These are phyloP conservation scores for Lepiota venenata DNA, from an alignment of 768 basidiomycete species.

Conservation along the genomic window DNA sequence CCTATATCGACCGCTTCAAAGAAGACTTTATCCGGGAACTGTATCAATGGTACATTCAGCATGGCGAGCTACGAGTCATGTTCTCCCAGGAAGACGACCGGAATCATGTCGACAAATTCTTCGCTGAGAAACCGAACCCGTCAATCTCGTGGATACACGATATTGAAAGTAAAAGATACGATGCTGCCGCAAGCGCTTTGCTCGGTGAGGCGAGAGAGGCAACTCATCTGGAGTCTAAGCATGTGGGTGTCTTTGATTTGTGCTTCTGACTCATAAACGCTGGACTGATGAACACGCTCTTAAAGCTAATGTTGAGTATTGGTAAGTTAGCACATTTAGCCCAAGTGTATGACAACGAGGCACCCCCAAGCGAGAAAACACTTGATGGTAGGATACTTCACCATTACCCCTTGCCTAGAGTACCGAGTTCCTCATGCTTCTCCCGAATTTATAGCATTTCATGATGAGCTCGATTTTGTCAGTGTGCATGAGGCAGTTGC, in stretches of 20 bases:
- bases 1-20: constrained; percentile 75
- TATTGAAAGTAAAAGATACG: constrained; percentile 65
- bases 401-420: background rate
- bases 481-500: constrained; percentile 74
- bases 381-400: constrained; percentile 47
- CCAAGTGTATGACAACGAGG: constrained; percentile 61
- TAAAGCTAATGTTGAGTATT: constrained; percentile 85
- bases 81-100: constrained; percentile 73
- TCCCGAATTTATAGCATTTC: constrained; percentile 53
- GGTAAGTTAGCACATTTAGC: constrained; percentile 85
- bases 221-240: constrained; percentile 62
- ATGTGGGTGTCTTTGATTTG: constrained; percentile 49
- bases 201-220: constrained; percentile 57
- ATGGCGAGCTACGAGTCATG: constrained; percentile 80
- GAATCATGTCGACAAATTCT: constrained; percentile 70
- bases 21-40: constrained; percentile 85
- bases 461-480: constrained; percentile 84
- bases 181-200: constrained; percentile 60
- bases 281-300: background rate
- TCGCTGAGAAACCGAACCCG: constrained; percentile 54
- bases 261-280: background rate
- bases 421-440: constrained; percentile 6
- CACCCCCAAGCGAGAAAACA: constrained; percentile 41
- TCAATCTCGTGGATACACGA: constrained; percentile 87
- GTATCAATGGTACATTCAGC: constrained; percentile 92